Evolutionary conservation across 495 filamentous ascomycete genomes (phyloP).

Genomic region (Aspergillus homomorphus): DNA sequence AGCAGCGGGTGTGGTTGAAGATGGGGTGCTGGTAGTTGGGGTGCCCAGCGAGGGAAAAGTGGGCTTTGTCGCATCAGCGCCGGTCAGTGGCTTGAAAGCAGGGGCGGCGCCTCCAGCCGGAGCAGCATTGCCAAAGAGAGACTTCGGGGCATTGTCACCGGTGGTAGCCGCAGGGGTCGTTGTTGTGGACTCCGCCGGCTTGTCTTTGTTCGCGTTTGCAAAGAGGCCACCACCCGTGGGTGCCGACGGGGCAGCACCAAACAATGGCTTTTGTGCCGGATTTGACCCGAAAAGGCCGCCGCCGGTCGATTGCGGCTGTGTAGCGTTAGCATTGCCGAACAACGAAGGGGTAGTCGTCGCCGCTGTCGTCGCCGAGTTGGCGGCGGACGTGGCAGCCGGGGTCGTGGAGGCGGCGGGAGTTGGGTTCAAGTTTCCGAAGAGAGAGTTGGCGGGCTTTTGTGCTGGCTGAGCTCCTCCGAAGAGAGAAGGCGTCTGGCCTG

Average conservation of each 20-base stretch:
- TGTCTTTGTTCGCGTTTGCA: constrained; percentile 31
- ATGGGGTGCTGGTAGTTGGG: constrained; percentile 24
- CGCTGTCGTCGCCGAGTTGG: constrained; percentile 9
- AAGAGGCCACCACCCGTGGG: constrained; percentile 38
- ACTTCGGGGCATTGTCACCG: constrained; percentile 23
- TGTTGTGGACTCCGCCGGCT: constrained; percentile 39
- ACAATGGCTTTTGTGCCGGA: constrained; percentile 29
- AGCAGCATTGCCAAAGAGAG: constrained; percentile 30
- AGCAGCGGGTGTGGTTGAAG: constrained; percentile 30
- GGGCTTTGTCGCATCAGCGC: constrained; percentile 30
- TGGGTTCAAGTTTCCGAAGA: constrained; percentile 32
- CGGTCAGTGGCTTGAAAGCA: constrained; percentile 34
- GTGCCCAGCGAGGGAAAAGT: constrained; percentile 30
- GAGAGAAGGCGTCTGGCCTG: constrained; percentile 25
- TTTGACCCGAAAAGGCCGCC: constrained; percentile 34
- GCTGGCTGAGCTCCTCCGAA: constrained; percentile 25
- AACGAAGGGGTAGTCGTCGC: constrained; percentile 20
- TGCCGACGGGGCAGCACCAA: constrained; percentile 30
- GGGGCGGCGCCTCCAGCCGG: constrained; percentile 10
- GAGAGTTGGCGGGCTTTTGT: constrained; percentile 30
- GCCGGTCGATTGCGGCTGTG: constrained; percentile 29
- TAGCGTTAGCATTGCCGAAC: constrained; percentile 20
- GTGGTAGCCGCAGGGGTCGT: constrained; percentile 27
- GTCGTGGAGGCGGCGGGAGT: constrained; percentile 19
- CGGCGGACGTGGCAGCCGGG: constrained; percentile 17